Evolutionary conservation across 345 rosid species (phyloP).

Genomic region (Kandelia obovata): DNA sequence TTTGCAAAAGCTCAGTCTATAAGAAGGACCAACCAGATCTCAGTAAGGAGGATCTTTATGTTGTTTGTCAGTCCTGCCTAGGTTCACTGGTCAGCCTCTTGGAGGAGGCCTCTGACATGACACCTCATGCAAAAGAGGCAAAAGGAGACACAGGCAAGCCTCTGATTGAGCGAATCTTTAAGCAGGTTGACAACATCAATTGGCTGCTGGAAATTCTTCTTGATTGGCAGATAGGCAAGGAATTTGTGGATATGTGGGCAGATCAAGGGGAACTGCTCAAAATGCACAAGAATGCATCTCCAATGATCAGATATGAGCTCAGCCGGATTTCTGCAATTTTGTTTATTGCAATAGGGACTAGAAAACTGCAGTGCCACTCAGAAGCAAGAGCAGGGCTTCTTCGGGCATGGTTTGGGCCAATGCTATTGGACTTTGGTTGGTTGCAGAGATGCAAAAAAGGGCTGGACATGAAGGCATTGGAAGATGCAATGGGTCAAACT

Average conservation of each 20-base stretch:
- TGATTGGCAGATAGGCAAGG: slow-evolving; percentile 77
- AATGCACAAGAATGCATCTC: slow-evolving; percentile 62
- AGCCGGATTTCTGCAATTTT: slow-evolving; percentile 73
- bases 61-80: slow-evolving; percentile 54
- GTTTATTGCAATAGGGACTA: slow-evolving; percentile 76
- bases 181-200: slow-evolving; percentile 77
- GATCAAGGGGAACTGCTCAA: slow-evolving; percentile 50
- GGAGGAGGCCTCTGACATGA: slow-evolving; percentile 44
- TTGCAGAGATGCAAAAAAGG: slow-evolving; percentile 87
- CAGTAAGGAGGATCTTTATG: slow-evolving; percentile 63
- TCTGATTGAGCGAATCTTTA: slow-evolving; percentile 60
- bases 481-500: slow-evolving; percentile 87
- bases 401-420: slow-evolving; percentile 73
- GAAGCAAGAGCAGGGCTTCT: slow-evolving; percentile 67
- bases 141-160: slow-evolving; percentile 50
- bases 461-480: slow-evolving; percentile 67
- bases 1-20: slow-evolving; percentile 81
- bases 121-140: slow-evolving; percentile 17
- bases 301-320: slow-evolving; percentile 85
- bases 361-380: slow-evolving; percentile 67
- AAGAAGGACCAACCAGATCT: slow-evolving; percentile 75
- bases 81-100: slow-evolving; percentile 46
- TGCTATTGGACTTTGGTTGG: slow-evolving; percentile 94
- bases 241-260: slow-evolving; percentile 74
- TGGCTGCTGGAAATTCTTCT: slow-evolving; percentile 83